Base-by-base conservation (phyloP, 768 basidiomycete species). In the Leccinum uliginosum region DNA sequence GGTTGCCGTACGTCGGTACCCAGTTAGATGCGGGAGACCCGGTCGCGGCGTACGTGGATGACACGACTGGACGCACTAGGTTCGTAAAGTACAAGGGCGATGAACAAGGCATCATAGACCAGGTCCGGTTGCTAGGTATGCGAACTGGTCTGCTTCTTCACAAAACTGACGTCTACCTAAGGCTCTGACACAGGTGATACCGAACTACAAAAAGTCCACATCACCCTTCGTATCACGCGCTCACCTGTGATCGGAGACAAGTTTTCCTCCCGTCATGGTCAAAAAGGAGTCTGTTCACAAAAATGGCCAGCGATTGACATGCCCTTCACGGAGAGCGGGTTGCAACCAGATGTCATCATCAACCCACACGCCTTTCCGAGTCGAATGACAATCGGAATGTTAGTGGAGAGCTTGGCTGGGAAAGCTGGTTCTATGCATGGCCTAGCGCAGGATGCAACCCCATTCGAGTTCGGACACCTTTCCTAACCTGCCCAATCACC, bases 371-470 rank as follows among this genome's bases (percentile, higher is more conserved):
- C 97, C 15, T 99, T 99, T 80, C 97, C 97, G 2, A 91, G 87
- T 79, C 91, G 97, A 64, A 99, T 99, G 97, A 99, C 97, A 1
- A 99, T 99, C 65, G 97, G 97, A 57, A 99, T 99, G 97, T 86
- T 99, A 70, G 93, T 99, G 56, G 97, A 99, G 79, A 96, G 93
- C 74, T 87, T 98, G 86, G 97, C 97, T 0, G 97, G 97, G n/a
- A 99, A 99, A 73, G 90, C 97, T 2, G 97, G 97, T 56, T 90
- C 96, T 8, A 91, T 98, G 91, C 97, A 98, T 64, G 97, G 97
- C 44, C 79, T 99, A 23, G 94, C 97, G 14, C 97, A 99, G 71
- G 97, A 99, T 74, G 97, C 93, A 14, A 98, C 97, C 19, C 97
- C 97, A 17, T 99, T 98, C 83, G 90, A 90, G 93, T 96, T 67